Evolutionary conservation across 805 yeast species (phyloP), one percentile per base, ranked within the genome.

Genomic region (Metschnikowia noctiluminum): DNA sequence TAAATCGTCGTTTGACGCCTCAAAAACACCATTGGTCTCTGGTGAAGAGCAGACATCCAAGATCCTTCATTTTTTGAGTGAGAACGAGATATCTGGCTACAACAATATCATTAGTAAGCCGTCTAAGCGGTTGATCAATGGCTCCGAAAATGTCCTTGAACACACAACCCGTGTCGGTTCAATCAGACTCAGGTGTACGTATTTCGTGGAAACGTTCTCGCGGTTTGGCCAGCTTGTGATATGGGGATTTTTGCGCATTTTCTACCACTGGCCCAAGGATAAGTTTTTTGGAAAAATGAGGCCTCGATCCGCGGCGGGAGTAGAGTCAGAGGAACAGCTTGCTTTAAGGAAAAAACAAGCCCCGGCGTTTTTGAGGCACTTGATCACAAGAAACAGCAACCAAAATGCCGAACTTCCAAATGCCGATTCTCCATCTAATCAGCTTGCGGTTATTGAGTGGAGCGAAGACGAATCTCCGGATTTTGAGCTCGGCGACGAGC

Each of bases 51-150:
- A 41, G 15, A 32, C 44, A 6, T 48, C 42, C 28, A 40, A 40
- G 26, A 37, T 55, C 28, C 48, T 50, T 16, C 40, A 27, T 5
- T 55, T 45, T 30, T 42, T 51, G 50, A 43, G 41, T 45, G 51
- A 50, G n/a, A 50, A 36, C 45, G 40, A 45, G 10, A 46, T 39
- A 10, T 52, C 52, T 14, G 70, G 70, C 3, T 71, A 71, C 49
- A 63, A 53, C 14, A 69, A 71, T 46, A 48, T 69, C 32, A 61
- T 71, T 26, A 31, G 46, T 15, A 56, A 56, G 9, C 75, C 76
- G 1, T 53, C 67, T 0, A 52, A 51, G 38, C 47, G 58, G 10
- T 48, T 68, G 40, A 57, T 65, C 15, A 48, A 59, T 5, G 68
- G 64, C 13, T 11, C 46, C 14, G 50, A 45, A n/a, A 40, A 31